Percentiles rank a stretch among this genome's conserved stretches.
Evolutionary conservation across 1,139 yeast genomes (phyloP).

Genomic region (Pneumocystis carinii): DNA sequence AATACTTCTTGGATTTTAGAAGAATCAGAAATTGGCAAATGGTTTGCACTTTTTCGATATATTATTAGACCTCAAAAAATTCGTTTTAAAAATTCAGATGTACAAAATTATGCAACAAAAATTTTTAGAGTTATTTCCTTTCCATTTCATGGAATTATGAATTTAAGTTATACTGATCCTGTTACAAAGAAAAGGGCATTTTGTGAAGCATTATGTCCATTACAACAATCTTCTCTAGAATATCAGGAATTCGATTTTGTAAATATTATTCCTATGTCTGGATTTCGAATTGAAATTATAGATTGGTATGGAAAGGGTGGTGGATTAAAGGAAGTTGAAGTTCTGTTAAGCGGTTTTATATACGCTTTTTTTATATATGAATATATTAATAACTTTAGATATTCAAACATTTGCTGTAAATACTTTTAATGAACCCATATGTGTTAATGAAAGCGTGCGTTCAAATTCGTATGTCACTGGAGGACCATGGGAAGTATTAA

Average conservation of each 20-base stretch:
- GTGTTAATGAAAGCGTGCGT: constrained; percentile 18
- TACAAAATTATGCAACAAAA: constrained; percentile 40
- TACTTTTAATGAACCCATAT: constrained; percentile 48
- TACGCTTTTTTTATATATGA: not conserved
- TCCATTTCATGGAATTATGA: constrained; percentile 85
- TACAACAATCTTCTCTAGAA: constrained; percentile 31
- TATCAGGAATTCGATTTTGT: constrained; percentile 76
- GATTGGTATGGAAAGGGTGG: constrained; percentile 59
- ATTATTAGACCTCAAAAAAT: constrained; percentile 56
- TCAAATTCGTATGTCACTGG: constrained; percentile 25
- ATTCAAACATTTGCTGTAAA: constrained; percentile 54
- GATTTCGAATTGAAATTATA: constrained; percentile 49
- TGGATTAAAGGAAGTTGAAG: constrained; percentile 56
- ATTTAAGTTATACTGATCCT: constrained; percentile 72
- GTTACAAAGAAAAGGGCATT: constrained; percentile 31
- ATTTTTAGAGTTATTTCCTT: constrained; percentile 57
- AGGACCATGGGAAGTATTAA: constrained; percentile 17
- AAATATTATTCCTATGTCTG: constrained; percentile 47
- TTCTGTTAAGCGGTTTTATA: constrained; percentile 41
- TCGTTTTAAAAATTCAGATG: constrained; percentile 44
- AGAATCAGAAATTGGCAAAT: constrained; percentile 43
- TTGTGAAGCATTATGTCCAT: constrained; percentile 87
- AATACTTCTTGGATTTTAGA: constrained; percentile 43
- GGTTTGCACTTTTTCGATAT: constrained; percentile 50
- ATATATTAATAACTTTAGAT: constrained; percentile 21